Evolutionary conservation across 139 green algal genomes (phyloP).

Genomic region (Yamagishiella unicocca): DNA sequence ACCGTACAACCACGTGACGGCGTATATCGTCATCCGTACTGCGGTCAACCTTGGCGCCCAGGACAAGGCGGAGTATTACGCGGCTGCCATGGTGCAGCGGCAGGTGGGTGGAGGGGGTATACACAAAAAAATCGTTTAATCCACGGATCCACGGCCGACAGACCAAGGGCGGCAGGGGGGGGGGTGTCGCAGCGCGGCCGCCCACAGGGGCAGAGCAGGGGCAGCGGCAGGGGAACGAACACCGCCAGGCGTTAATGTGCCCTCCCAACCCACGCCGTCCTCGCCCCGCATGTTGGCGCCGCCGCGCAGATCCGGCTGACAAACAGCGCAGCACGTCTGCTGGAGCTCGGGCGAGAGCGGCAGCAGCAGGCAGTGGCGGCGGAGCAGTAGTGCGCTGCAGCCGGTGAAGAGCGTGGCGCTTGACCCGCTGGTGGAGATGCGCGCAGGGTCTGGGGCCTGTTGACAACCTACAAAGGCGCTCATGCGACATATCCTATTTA

Average conservation of each 20-base stretch:
- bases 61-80: conserved; percentile 50
- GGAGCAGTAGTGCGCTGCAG: too few relatives aligned
- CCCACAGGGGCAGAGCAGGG: not conserved
- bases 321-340: not conserved
- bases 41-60: conserved; percentile 46
- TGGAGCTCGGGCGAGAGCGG: conserved; percentile 7
- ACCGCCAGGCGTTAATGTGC: not conserved
- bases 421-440: too few relatives aligned
- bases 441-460: too few relatives aligned
- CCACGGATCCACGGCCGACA: too few relatives aligned
- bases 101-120: not conserved
- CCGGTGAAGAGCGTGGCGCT: too few relatives aligned
- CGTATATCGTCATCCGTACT: conserved; percentile 56
- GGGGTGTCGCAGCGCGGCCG: too few relatives aligned
- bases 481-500: too few relatives aligned
- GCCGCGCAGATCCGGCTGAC: conserved; percentile 7
- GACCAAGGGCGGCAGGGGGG: too few relatives aligned
- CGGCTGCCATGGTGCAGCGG: conserved; percentile 28
- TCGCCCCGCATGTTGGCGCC: too few relatives aligned
- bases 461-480: too few relatives aligned
- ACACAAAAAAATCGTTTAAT: too few relatives aligned
- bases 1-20: conserved; percentile 42
- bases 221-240: not conserved
- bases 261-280: not conserved
- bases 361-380: not conserved